These are phyloP conservation scores for Prinsepia uniflora DNA, from an alignment of 306 rosid genomes.

Conservation along the genomic window DNA sequence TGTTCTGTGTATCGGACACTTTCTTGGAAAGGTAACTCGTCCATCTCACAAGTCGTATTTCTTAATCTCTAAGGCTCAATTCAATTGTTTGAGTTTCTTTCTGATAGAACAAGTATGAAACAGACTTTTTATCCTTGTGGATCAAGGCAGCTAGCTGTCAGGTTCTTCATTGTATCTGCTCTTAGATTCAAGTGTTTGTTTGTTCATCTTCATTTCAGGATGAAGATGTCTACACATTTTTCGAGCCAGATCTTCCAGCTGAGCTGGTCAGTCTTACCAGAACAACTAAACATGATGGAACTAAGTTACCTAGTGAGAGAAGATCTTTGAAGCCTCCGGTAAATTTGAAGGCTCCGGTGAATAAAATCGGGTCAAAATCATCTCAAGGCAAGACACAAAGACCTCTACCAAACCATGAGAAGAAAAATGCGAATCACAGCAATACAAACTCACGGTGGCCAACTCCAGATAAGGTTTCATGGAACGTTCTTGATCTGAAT, in stretches of 20 bases:
- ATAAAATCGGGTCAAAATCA: constrained; percentile 48
- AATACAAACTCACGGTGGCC: constrained; percentile 35
- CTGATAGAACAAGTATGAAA: not conserved
- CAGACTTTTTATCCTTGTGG: too few relatives aligned
- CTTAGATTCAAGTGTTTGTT: not conserved
- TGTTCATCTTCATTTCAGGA: constrained; percentile 47
- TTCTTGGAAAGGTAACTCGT: constrained; percentile 78
- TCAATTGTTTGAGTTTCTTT: not conserved
- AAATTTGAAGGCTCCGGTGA: constrained; percentile 35
- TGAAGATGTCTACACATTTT: constrained; percentile 87
- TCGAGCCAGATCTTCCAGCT: constrained; percentile 83
- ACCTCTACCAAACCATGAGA: constrained; percentile 39
- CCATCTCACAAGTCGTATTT: not conserved
- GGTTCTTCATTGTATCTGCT: not conserved
- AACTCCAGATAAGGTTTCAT: constrained; percentile 65
- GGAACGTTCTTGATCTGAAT: constrained; percentile 92
- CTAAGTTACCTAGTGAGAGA: constrained; percentile 50
- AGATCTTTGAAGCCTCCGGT: constrained; percentile 48
- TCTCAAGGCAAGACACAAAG: constrained; percentile 47
- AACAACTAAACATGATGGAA: constrained; percentile 49
- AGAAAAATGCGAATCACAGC: constrained; percentile 46
- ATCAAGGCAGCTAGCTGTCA: not conserved
- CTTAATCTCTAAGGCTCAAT: not conserved
- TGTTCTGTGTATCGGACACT: constrained; percentile 88
- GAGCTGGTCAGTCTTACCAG: constrained; percentile 40